These are phyloP conservation scores for Pichia occidentalis DNA, from an alignment of 805 yeast genomes.

Conservation along the genomic window DNA sequence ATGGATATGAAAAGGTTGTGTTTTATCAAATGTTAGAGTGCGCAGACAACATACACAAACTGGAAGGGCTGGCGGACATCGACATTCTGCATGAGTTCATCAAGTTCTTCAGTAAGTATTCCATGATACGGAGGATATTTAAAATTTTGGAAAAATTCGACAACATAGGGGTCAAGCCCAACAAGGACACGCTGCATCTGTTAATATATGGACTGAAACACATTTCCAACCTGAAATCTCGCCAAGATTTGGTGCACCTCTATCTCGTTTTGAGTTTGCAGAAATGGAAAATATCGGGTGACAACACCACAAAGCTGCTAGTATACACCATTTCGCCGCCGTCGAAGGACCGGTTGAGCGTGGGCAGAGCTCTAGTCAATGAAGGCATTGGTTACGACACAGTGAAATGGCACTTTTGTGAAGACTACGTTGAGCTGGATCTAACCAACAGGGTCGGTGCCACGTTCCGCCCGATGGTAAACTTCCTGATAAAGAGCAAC, in stretches of 20 bases:
- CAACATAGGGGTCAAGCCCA: constrained; percentile 5
- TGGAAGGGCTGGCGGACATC: constrained; percentile 6
- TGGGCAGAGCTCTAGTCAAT: constrained; percentile 3
- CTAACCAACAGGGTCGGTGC: neutral
- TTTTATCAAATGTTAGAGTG: constrained; percentile 1
- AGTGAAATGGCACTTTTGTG: constrained; percentile 3
- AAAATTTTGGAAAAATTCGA: constrained; percentile 6
- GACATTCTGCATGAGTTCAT: constrained; percentile 9
- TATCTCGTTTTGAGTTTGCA: constrained; percentile 2
- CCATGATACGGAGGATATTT: neutral
- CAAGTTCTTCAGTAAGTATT: constrained; percentile 3
- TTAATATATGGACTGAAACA: constrained; percentile 1
- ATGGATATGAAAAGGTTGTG: neutral
- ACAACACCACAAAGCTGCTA: constrained; percentile 3
- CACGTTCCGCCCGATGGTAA: neutral
- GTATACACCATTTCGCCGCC: neutral
- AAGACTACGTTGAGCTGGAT: constrained; percentile 2
- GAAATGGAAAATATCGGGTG: constrained; percentile 8
- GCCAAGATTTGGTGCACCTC: neutral
- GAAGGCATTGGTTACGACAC: constrained; percentile 3
- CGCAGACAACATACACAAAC: constrained; percentile 2
- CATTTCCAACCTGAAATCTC: neutral
- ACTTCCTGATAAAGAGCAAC: neutral
- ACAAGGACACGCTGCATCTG: constrained; percentile 9
- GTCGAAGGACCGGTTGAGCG: constrained; percentile 3